Percentiles rank a stretch among this genome's conserved stretches.
phyloP scores from a whole-genome alignment of 306 rosid species.

The barrel medic (Medicago truncatula) region DNA sequence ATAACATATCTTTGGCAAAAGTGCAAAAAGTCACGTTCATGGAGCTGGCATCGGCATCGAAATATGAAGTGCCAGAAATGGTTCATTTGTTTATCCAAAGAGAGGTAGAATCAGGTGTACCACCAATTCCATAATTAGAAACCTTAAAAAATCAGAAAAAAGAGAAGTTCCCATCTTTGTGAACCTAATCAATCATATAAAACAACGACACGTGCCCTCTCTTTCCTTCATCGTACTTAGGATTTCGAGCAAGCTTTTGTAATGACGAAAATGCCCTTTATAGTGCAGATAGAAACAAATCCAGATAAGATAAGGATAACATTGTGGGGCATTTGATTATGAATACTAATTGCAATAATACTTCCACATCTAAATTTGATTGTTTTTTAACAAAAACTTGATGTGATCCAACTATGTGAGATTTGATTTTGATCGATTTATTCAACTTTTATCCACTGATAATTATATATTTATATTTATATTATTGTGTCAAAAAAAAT shows the following conservation, averaged over 20 bases:
- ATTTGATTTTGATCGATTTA: no score
- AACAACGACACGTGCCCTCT: conserved; percentile 47
- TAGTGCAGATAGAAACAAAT: background rate
- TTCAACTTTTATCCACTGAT: no score
- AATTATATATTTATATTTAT: no score
- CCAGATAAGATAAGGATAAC: background rate
- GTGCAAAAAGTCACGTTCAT: no score
- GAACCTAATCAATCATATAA: background rate
- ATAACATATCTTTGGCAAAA: no score
- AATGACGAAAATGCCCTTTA: conserved; percentile 41
- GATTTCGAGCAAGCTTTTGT: conserved; percentile 2
- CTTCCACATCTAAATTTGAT: no score
- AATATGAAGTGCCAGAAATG: background rate
- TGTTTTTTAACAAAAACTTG: no score
- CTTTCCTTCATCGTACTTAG: conserved; percentile 44
- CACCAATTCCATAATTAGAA: conserved; percentile 57
- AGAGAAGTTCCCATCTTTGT: conserved; percentile 9
- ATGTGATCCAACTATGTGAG: no score
- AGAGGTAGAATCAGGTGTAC: conserved; percentile 1
- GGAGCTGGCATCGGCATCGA: no score
- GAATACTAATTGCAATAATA: no score
- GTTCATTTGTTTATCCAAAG: background rate
- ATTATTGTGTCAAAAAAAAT: no score
- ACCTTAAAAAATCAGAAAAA: conserved; percentile 57
- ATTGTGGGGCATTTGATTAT: background rate